phyloP scores from a whole-genome alignment of 768 basidiomycete species.

The Suillus plorans region DNA sequence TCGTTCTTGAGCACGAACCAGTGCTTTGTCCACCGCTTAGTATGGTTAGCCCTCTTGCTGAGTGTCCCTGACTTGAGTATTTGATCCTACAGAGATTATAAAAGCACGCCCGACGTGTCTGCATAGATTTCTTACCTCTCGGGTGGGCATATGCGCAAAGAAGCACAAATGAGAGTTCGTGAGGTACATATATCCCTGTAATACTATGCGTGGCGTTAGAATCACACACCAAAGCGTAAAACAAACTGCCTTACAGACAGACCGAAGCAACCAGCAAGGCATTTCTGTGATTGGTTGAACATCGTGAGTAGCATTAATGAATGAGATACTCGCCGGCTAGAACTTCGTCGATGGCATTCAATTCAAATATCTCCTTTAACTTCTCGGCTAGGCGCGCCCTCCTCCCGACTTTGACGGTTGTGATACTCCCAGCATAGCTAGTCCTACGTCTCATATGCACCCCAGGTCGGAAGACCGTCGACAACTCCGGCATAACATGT shows the following conservation, averaged over 20 bases:
- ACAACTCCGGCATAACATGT: constrained; percentile 2
- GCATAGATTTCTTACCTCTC: constrained; percentile 58
- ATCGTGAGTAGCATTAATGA: neutral
- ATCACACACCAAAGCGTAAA: neutral
- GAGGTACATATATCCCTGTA: constrained; percentile 97
- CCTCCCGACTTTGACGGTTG: constrained; percentile 68
- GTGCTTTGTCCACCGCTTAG: constrained; percentile 90
- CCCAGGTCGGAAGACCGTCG: constrained; percentile 16
- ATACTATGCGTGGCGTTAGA: constrained; percentile 46
- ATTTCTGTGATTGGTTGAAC: constrained; percentile 55
- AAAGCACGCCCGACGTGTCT: neutral
- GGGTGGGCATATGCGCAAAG: constrained; percentile 90
- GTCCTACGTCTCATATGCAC: constrained; percentile 23
- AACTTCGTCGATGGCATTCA: constrained; percentile 82
- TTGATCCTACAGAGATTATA: constrained; percentile 63
- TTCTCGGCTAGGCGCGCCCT: constrained; percentile 81
- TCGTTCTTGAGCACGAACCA: constrained; percentile 98
- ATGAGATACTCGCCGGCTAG: constrained; percentile 58
- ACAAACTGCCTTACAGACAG: constrained; percentile 65
- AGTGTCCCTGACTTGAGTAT: constrained; percentile 90
- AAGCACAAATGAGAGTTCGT: constrained; percentile 94
- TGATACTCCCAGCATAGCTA: constrained; percentile 60
- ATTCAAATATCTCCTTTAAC: constrained; percentile 82
- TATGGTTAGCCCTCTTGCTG: constrained; percentile 83
- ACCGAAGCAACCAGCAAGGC: constrained; percentile 91